Evolutionary conservation across 768 basidiomycete species (phyloP).

Genomic region (Russula virescens): DNA sequence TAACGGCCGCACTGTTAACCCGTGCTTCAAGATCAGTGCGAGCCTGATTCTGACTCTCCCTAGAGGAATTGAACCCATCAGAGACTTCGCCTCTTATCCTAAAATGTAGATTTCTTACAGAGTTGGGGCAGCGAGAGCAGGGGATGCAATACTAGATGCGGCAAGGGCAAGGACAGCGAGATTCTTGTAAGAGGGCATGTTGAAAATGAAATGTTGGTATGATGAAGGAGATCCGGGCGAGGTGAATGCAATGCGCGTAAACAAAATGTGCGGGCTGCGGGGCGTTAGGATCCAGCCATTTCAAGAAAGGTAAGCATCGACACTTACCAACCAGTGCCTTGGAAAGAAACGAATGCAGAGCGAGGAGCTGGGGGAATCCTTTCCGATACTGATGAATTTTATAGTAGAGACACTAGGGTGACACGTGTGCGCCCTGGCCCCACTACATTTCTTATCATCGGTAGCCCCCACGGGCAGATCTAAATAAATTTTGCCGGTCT

Average conservation of each 20-base stretch:
- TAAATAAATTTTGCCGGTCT: too few relatives aligned
- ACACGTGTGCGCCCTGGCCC: too few relatives aligned
- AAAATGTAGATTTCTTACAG: background rate
- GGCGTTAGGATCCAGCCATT: background rate
- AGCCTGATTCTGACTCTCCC: too few relatives aligned
- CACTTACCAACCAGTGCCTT: conserved; percentile 19
- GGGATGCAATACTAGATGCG: background rate
- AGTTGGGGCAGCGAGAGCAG: background rate
- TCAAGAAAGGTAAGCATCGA: background rate
- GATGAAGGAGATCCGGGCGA: background rate
- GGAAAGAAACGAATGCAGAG: background rate
- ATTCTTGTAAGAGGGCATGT: conserved; percentile 2
- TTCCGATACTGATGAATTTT: background rate
- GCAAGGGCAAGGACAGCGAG: conserved; percentile 4
- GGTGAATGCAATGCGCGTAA: background rate
- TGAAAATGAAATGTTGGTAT: background rate
- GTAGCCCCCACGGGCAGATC: too few relatives aligned
- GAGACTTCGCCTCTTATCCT: background rate
- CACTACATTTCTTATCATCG: too few relatives aligned
- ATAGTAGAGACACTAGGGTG: background rate
- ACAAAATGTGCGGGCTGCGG: background rate
- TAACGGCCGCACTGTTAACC: too few relatives aligned
- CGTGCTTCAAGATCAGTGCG: too few relatives aligned
- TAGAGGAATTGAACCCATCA: too few relatives aligned
- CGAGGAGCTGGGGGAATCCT: background rate